Evolutionary conservation across 164 flowering plant genomes (phyloP), one percentile per base, ranked within the genome.

Genomic region (Liquidambar formosana): DNA sequence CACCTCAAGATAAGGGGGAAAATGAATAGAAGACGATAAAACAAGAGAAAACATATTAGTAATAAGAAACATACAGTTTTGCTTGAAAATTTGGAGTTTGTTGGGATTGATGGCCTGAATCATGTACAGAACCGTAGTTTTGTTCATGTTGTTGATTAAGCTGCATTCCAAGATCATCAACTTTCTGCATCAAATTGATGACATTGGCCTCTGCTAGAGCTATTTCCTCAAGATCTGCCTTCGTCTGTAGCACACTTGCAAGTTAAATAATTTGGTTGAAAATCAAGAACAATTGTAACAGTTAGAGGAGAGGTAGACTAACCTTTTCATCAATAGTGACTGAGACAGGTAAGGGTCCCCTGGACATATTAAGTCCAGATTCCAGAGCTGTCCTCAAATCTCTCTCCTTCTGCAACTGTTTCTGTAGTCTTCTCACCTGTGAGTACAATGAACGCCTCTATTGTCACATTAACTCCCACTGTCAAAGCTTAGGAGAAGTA

Each of bases 371-470:
- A 54, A 87, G 82, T 68, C 83, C 90, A 75, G 88, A 91, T 85
- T 93, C 97, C 69, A 93, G 68, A 63, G 84, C 67, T 68, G 66
- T 79, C 65, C 91, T 84, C 70, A 86, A 69, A 67, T 89, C 89
- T 71, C 79, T 86, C 78, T 96, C 97, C 69, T 75, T 86, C 28
- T 90, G 89, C 79, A 93, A 76, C 78, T 88, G 85, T 69, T 86
- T 89, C 67, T 89, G 84, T 69, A 96, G 76, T 74, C 85, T 83
- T 72, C 83, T 79, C 66, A 96, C 97, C 99, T 93, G 79, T 54
- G 44, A 38, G 58, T 47, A 70, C 25, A 63, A 48, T n/a, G 33
- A 62, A 46, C 11, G 19, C 8, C 57, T n/a, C n/a, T 10, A 63
- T 13, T 3, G 38, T 66, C 61, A 46, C 59, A n/a, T 23, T 67